phyloP scores from a whole-genome alignment of 2,329 filamentous ascomycete species.

The Neofusicoccum sp. region DNA sequence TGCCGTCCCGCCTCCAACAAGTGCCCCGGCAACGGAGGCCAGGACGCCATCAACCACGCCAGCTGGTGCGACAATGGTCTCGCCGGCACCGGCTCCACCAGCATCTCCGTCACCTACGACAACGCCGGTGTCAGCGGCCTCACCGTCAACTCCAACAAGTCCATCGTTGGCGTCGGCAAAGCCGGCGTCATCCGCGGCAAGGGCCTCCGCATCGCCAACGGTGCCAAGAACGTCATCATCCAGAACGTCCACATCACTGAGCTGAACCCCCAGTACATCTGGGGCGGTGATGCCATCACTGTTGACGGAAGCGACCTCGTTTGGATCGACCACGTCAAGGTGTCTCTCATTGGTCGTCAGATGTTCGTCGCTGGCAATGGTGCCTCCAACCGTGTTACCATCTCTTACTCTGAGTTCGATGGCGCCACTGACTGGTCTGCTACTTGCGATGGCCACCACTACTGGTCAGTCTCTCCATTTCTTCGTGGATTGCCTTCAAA shows the following conservation, averaged over 20 bases:
- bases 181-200: constrained; percentile 59
- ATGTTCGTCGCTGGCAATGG: constrained; percentile 58
- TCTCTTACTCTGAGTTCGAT: constrained; percentile 61
- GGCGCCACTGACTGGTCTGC: constrained; percentile 55
- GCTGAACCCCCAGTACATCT: constrained; percentile 37
- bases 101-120: constrained; percentile 46
- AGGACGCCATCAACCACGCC: constrained; percentile 61
- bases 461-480: constrained; percentile 61
- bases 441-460: constrained; percentile 58
- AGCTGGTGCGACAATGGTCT: constrained; percentile 61
- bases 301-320: constrained; percentile 30
- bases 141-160: constrained; percentile 58
- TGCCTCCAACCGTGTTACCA: constrained; percentile 55
- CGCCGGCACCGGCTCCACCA: constrained; percentile 49
- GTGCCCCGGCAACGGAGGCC: constrained; percentile 55
- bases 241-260: constrained; percentile 46
- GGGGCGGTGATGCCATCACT: constrained; percentile 37
- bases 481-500: too few relatives aligned
- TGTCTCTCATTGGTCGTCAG: constrained; percentile 59
- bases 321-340: constrained; percentile 33
- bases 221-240: constrained; percentile 55
- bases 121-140: constrained; percentile 54
- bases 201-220: constrained; percentile 47
- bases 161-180: constrained; percentile 53
- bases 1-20: constrained; percentile 52